Base-by-base conservation (phyloP, 2,329 filamentous ascomycete species). In the Monilinia laxa region DNA sequence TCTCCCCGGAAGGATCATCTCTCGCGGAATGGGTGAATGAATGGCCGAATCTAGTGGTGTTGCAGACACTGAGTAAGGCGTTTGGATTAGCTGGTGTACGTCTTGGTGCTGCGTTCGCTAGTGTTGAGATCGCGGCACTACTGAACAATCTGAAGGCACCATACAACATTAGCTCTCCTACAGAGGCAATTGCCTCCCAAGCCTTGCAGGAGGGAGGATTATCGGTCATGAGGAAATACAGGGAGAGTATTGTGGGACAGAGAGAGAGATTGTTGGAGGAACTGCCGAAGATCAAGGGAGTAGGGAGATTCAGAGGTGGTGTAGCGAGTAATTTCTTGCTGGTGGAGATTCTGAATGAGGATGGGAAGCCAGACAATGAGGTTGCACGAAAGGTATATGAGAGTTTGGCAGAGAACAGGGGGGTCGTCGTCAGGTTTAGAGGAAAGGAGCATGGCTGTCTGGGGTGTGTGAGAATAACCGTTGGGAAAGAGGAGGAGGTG, bases 1-100 rank as follows among this genome's bases (percentile, higher is more conserved):
- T 98, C 76, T 90, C 93, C 9, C 87, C 88, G 7, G 87, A 90
- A 20, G 88, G 86, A 35, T 84, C 91, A 53, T 96, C 91, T 71
- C 84, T 98, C 35, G 94, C 95, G 35, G 91, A 96, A 79, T 96
- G 92, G 90, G 93, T 96, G 1, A 83, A 85, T 47, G 93, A 97
- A 75, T 96, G 91, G 87, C 93, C 94, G 62, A 99, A 99, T 78
- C 83, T 99, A 35, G 93, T 97, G 23, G 93, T 99, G 67, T 92
- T 98, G 91, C 95, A 99, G 82, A 99, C 95, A 1, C 84, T 98
- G n/a, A 96, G 91, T 74, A 99, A 99, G 79, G 95, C 93, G 0
- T 99, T 99, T 76, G 95, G 95, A 38, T 85, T 99, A 75, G 95
- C 95, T 4, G 95, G 94, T 62, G 97, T 99, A 76, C 85, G 95